phyloP scores from a whole-genome alignment of 2,329 filamentous ascomycete genomes.

The Cladorrhinum sp. region DNA sequence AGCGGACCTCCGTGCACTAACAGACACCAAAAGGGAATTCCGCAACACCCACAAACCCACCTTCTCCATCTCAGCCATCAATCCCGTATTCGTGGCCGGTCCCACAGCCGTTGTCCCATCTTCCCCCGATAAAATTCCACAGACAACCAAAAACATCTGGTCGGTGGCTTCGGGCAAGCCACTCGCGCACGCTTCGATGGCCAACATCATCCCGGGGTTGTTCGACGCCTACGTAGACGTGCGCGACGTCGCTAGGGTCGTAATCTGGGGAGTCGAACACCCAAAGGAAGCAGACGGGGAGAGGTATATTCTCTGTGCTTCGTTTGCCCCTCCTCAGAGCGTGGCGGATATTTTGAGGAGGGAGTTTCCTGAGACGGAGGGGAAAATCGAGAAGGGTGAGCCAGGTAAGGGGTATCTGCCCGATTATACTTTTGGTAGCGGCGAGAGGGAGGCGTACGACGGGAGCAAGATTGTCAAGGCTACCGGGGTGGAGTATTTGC shows the following conservation, averaged over 20 bases:
- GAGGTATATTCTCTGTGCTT: slow-evolving; percentile 37
- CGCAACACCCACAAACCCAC: slow-evolving; percentile 34
- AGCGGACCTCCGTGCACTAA: slow-evolving; percentile 33
- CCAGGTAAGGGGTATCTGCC: slow-evolving; percentile 39
- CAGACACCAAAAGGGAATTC: slow-evolving; percentile 31
- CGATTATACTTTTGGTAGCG: slow-evolving; percentile 19
- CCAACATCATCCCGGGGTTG: slow-evolving; percentile 23
- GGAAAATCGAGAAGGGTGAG: slow-evolving; percentile 36
- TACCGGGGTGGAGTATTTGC: slow-evolving; percentile 34
- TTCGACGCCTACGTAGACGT: slow-evolving; percentile 40
- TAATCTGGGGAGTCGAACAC: slow-evolving; percentile 38
- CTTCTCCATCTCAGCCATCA: slow-evolving; percentile 39
- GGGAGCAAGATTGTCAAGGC: slow-evolving; percentile 29
- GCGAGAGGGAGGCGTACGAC: slow-evolving; percentile 21
- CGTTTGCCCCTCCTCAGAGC: slow-evolving; percentile 35
- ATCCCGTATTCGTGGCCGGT: slow-evolving; percentile 40
- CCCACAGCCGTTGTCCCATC: slow-evolving; percentile 36
- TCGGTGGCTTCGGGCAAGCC: slow-evolving; percentile 9
- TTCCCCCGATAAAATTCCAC: slow-evolving; percentile 31
- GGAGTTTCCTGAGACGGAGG: slow-evolving; percentile 34
- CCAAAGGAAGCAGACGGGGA: slow-evolving; percentile 37
- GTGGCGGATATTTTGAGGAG: slow-evolving; percentile 41
- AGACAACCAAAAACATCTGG: slow-evolving; percentile 28
- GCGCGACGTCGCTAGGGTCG: slow-evolving; percentile 41
- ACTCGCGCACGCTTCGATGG: slow-evolving; percentile 23